These are phyloP conservation scores for Sporisorium iseilematis-ciliati DNA, from an alignment of 1,284 basidiomycete species.

Conservation along the genomic window DNA sequence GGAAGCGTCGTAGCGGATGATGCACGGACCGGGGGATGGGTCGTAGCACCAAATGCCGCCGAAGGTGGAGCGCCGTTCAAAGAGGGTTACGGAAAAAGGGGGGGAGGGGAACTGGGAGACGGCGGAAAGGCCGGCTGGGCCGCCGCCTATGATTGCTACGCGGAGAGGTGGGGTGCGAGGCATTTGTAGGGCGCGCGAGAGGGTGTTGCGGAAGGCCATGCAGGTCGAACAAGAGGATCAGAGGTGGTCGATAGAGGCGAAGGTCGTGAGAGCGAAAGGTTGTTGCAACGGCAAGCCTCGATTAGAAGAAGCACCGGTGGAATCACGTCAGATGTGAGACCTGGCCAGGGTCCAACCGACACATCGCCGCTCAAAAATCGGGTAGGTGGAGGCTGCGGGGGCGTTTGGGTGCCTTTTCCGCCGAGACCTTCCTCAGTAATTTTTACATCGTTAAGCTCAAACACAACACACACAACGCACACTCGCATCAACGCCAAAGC, in stretches of 20 bases:
- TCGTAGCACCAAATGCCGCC: conserved; percentile 63
- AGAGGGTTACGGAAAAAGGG: conserved; percentile 29
- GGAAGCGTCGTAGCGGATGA: conserved; percentile 61
- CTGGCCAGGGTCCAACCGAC: conserved; percentile 10
- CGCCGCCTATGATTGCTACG: conserved; percentile 72
- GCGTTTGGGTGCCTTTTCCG: neutral
- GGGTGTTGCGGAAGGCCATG: neutral
- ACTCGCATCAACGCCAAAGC: neutral
- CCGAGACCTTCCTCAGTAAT: no score
- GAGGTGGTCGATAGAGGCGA: no score
- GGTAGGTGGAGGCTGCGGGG: no score
- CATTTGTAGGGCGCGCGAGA: neutral
- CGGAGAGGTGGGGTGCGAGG: conserved; percentile 23
- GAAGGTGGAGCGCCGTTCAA: conserved; percentile 43
- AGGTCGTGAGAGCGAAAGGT: no score
- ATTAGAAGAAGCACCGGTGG: neutral
- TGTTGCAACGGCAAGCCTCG: no score
- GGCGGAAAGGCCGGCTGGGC: conserved; percentile 71
- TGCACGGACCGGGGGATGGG: conserved; percentile 38
- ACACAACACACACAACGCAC: neutral
- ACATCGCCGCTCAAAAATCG: no score
- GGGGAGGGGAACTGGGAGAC: conserved; percentile 69
- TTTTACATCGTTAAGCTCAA: neutral
- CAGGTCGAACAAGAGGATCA: no score
- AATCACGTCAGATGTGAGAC: conserved; percentile 16